Conservation (phyloP, 305 asterid species). For the Andrographis paniculata region DNA sequence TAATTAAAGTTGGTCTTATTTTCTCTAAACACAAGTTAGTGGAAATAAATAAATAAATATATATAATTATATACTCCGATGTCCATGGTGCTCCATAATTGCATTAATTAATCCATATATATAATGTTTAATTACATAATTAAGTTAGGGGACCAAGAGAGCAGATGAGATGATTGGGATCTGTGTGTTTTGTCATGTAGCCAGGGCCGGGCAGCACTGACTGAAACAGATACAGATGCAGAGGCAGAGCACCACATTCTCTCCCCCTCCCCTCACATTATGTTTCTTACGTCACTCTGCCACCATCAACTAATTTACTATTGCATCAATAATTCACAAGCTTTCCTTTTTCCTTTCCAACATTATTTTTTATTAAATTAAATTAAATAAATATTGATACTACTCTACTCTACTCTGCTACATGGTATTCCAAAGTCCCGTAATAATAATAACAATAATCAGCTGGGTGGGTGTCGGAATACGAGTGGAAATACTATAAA, state of each 20-base stretch:
- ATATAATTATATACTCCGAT: no score
- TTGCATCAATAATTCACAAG: background rate
- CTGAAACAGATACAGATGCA: no score
- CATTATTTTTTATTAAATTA: no score
- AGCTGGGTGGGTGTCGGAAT: no score
- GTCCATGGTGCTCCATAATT: constrained; percentile 6
- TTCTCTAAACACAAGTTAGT: background rate
- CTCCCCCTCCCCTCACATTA: constrained; percentile 1
- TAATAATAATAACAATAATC: no score
- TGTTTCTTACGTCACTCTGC: constrained; percentile 16
- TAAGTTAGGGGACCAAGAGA: background rate
- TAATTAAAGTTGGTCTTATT: no score
- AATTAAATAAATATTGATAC: no score
- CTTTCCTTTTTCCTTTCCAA: no score
- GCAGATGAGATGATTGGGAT: constrained; percentile 13
- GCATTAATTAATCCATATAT: background rate
- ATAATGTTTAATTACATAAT: background rate
- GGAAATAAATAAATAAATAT: background rate
- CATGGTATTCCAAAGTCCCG: no score
- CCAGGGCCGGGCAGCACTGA: no score
- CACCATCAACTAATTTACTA: background rate
- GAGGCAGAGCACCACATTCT: constrained; percentile 12
- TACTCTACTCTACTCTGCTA: no score
- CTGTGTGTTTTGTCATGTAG: constrained; percentile 27
- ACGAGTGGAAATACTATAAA: no score